Conservation (phyloP, 2,329 filamentous ascomycete species). For the Alternaria arborescens region DNA sequence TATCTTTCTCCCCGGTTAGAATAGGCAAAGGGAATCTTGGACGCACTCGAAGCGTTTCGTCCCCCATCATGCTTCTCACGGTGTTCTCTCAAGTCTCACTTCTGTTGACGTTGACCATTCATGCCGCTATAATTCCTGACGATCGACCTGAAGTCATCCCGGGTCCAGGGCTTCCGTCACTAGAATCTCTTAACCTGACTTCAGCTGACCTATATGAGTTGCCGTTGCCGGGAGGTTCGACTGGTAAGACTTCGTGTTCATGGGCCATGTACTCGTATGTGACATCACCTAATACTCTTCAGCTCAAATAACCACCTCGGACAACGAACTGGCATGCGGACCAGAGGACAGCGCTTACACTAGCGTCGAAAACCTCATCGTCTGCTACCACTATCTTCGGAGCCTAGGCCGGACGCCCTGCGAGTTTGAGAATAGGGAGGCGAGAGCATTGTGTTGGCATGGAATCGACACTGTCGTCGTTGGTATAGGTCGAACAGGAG, state of each 20-base stretch:
- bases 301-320: not conserved
- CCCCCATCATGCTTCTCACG: not conserved
- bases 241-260: not conserved
- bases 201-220: slow-evolving; percentile 9
- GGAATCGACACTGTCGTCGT: not conserved
- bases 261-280: not conserved
- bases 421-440: slow-evolving; percentile 6
- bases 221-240: not conserved
- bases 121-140: not conserved
- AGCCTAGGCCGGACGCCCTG: slow-evolving; percentile 13
- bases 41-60: not conserved
- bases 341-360: slow-evolving; percentile 18
- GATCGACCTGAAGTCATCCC: not conserved
- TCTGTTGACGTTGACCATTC: not conserved
- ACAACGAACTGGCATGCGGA: slow-evolving; percentile 8
- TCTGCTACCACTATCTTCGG: slow-evolving; percentile 22
- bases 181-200: slow-evolving; percentile 17
- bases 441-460: slow-evolving; percentile 1
- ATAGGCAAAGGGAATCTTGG: not conserved
- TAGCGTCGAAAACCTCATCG: slow-evolving; percentile 18
- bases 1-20: not conserved
- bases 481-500: not conserved
- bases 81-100: not conserved
- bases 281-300: not conserved
- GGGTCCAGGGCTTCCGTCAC: slow-evolving; percentile 14